Percentiles rank a stretch among this genome's conserved stretches.
phyloP scores from a whole-genome alignment of 2,329 filamentous ascomycete species.

The Bisporella sp. region DNA sequence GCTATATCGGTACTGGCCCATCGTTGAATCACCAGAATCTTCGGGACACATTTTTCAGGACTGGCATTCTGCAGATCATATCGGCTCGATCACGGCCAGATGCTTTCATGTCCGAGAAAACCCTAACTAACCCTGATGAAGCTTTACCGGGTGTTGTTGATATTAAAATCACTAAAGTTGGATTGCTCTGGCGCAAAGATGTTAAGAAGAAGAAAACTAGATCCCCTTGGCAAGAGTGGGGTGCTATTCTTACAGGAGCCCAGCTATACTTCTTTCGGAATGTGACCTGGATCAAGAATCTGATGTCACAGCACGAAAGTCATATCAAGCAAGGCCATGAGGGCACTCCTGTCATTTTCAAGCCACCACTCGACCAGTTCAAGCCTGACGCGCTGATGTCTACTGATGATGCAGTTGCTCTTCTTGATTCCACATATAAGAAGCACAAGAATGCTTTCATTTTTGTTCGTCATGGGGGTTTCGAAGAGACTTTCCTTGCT shows the following conservation, averaged over 20 bases:
- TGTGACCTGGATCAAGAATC: conserved; percentile 80
- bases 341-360: conserved; percentile 76
- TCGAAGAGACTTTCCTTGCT: conserved; percentile 86
- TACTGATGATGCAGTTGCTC: conserved; percentile 83
- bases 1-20: conserved; percentile 71
- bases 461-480: conserved; percentile 77
- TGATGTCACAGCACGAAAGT: conserved; percentile 81
- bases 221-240: conserved; percentile 99
- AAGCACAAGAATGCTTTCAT: conserved; percentile 95
- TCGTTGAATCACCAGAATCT: conserved; percentile 73
- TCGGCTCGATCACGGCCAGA: conserved; percentile 89
- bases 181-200: conserved; percentile 90
- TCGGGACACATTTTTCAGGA: conserved; percentile 84
- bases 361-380: conserved; percentile 82
- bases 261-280: conserved; percentile 97
- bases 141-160: conserved; percentile 91
- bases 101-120: conserved; percentile 87
- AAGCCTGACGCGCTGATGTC: conserved; percentile 93
- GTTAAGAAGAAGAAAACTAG: conserved; percentile 87
- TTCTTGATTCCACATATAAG: conserved; percentile 80
- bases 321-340: conserved; percentile 74
- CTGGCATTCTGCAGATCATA: conserved; percentile 88
- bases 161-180: conserved; percentile 96
- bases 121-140: conserved; percentile 75
- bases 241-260: conserved; percentile 90